Base-by-base conservation (phyloP, 2,329 filamentous ascomycete species). In the Sporothrix brasiliensis region DNA sequence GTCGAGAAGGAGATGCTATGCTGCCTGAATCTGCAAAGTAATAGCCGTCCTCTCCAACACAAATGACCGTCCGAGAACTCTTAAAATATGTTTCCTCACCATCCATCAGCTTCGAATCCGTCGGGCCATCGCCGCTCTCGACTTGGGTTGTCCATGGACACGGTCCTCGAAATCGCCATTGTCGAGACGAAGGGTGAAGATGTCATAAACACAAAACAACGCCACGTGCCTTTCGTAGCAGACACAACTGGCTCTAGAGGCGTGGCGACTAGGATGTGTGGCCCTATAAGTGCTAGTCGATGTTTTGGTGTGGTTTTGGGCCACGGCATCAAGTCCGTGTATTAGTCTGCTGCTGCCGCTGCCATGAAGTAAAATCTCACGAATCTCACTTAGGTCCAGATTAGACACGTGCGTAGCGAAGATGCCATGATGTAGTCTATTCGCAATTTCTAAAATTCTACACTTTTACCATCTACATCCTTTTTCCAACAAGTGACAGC, bases 241-340 rank as follows among this genome's bases (percentile, higher is more conserved):
- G 6, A 21, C 9, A 41, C 56, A 60, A 60, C 56, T 41, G 56
- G 56, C n/a, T 13, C 56, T 2, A 1, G 11, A 21, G 19, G 3
- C 2, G 13, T 19, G 1, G 5, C 2, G n/a, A 19, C 30, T 7
- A 41, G n/a, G 30, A 41, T 41, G 30, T 54, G 24, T 4, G 2
- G 14, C 27, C 14, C 21, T 54, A 10, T 34, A 39, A 9, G 30
- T 39, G 6, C 11, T 39, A 3, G 54, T 58, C 27, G 16, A 10
- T n/a, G 14, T 58, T 58, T 60, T 34, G 34, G 34, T 34, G 34
- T 9, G 5, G 34, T 34, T 34, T 3, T 41, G n/a, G 21, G 30
- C n/a, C 56, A 11, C 56, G 56, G 56, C 56, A 60, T 60, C 56
- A 60, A 60, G 56, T 60, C 56, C 56, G 56, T 6, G 56, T 21